A percentile compares a stretch with the other conserved stretches of the same genome.
These are phyloP conservation scores for Maudiozyma serrabonitensis DNA, from an alignment of 805 yeast species.

Conservation along the genomic window DNA sequence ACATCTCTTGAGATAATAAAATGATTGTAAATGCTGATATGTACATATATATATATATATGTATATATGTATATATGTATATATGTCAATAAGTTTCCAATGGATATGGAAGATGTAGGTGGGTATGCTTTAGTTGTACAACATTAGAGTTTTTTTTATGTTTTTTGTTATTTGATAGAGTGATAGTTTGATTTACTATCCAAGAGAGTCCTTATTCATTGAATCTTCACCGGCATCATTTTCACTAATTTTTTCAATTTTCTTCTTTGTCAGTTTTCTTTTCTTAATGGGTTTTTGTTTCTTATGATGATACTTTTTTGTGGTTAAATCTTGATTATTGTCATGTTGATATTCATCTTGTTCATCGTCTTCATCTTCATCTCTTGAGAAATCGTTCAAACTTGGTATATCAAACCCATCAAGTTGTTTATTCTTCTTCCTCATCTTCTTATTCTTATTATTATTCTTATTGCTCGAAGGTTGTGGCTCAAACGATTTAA, in stretches of 20 bases:
- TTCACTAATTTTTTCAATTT: conserved; percentile 1
- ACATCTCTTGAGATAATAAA: no score
- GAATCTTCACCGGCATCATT: not conserved
- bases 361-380: not conserved
- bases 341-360: no score
- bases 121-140: no score
- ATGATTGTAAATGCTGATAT: no score
- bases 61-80: no score
- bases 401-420: conserved; percentile 2
- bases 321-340: not conserved
- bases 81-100: no score
- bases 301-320: not conserved
- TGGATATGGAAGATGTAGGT: no score
- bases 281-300: conserved; percentile 2
- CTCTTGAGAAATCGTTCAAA: conserved; percentile 1
- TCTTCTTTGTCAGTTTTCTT: conserved; percentile 7
- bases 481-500: not conserved
- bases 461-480: not conserved
- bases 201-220: not conserved
- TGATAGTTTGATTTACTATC: not conserved
- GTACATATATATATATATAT: no score
- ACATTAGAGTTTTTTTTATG: no score
- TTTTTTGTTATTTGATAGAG: no score
- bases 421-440: not conserved
- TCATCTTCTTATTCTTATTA: not conserved